phyloP scores from a whole-genome alignment of 352 stramenopile genomes.

The Globisporangium orthogonon region DNA sequence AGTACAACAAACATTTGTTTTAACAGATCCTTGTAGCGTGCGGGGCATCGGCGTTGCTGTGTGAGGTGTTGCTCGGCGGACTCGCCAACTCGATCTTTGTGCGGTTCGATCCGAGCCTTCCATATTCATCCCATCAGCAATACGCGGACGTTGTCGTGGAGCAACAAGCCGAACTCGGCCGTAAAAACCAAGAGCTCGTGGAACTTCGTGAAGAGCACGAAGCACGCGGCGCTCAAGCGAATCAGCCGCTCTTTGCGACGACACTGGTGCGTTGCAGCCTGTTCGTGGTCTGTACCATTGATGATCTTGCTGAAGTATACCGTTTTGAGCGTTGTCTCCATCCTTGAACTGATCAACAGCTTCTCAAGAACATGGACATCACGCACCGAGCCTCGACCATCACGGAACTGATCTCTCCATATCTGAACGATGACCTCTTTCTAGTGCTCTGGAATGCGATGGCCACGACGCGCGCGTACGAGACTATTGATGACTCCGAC shows the following conservation, averaged over 20 bases:
- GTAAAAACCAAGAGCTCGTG: slow-evolving; percentile 13
- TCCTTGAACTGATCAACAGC: background rate
- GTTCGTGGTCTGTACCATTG: background rate
- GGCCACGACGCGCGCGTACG: slow-evolving; percentile 20
- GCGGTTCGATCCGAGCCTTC: slow-evolving; percentile 32
- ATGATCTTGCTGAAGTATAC: background rate
- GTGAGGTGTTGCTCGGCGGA: slow-evolving; percentile 38
- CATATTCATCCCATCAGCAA: slow-evolving; percentile 28
- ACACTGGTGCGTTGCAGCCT: slow-evolving; percentile 4
- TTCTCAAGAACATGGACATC: slow-evolving; percentile 31
- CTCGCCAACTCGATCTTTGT: slow-evolving; percentile 61
- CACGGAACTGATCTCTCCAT: slow-evolving; percentile 36
- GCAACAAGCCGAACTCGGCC: slow-evolving; percentile 11
- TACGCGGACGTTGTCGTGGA: slow-evolving; percentile 30
- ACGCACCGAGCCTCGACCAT: slow-evolving; percentile 24
- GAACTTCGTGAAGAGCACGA: slow-evolving; percentile 14
- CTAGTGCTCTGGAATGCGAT: slow-evolving; percentile 59
- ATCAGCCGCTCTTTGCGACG: slow-evolving; percentile 23
- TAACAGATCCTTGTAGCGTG: slow-evolving; percentile 22
- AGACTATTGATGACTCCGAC: slow-evolving; percentile 15
- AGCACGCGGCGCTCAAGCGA: slow-evolving; percentile 14
- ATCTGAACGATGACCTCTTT: slow-evolving; percentile 50
- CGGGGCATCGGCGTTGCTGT: slow-evolving; percentile 30
- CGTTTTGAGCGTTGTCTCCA: background rate
- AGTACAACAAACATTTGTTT: background rate